Base-by-base conservation (phyloP, 139 green algal genomes). In the Asterochloris erici region DNA sequence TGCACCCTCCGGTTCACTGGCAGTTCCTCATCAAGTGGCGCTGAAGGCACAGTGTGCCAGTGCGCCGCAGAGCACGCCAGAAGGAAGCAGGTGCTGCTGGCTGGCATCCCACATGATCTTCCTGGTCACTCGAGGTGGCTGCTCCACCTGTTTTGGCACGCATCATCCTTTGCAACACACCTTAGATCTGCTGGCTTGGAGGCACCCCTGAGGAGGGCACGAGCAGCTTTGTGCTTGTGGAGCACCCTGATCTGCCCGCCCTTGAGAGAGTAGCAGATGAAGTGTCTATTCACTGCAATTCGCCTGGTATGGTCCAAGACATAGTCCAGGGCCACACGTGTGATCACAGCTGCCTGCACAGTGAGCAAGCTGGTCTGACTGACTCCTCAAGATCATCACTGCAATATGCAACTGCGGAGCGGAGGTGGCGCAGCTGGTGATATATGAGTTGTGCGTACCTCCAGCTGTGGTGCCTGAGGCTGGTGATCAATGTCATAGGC, bases 211-310 rank as follows among this genome's bases (percentile, higher is more conserved):
- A 95, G 82, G 14, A 98, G 89, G 6, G 90, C 90, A 1, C 91
- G 82, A 14, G 47, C 86, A 14, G 84, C 88, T 0, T 88, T 90
- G 69, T 85, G 81, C 26, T 86, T 86, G 84, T 93, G 87, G 47
- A 98, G 85, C 38, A 93, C 87, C 0, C 94, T 89, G n/a, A 98
- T 88, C 64, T 95, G 91, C 26, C 94, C 93, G 16, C 81, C 73
- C 54, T 90, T 91, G 14, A 98, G 91, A 54, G 89, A 91, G 79
- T 98, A 98, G 83, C 84, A 91, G 70, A 97, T 94, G 90, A 91
- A 96, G 68, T 68, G 81, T 11, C 74, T 47, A 83, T 89, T 94
- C 66, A 91, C 89, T 2, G 94, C 91, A 16, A 95, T 92, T 28
- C 86, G 84, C 1, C 38, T 71, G 77, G 87, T 85, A 73, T 88